These are phyloP conservation scores for Liriodendron chinense DNA, from an alignment of 164 flowering plant species.

Conservation along the genomic window DNA sequence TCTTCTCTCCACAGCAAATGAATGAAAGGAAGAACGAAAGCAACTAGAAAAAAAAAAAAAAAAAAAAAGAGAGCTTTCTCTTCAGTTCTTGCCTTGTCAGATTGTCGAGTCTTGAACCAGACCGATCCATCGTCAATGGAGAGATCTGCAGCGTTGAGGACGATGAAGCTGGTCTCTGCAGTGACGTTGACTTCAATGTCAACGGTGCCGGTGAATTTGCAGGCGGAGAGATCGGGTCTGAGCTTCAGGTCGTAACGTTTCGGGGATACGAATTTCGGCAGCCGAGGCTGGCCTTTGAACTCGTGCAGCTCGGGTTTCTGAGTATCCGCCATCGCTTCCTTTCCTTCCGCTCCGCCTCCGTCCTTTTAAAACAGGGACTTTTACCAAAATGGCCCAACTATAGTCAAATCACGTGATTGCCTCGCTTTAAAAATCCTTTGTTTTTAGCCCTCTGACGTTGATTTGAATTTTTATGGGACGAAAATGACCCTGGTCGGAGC, in stretches of 20 bases:
- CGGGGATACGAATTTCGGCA: conserved; percentile 62
- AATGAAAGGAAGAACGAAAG: not conserved
- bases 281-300: conserved; percentile 53
- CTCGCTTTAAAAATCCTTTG: too few species aligned
- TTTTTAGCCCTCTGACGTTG: too few species aligned
- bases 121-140: conserved; percentile 22
- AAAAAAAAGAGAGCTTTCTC: not conserved
- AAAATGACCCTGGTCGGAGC: too few species aligned
- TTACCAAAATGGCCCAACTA: too few species aligned
- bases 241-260: conserved; percentile 56
- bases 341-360: too few species aligned
- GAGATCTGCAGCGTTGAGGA: conserved; percentile 64
- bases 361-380: too few species aligned
- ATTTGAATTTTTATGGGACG: too few species aligned
- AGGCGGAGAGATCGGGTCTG: conserved; percentile 51
- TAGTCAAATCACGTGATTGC: too few species aligned
- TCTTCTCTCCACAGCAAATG: not conserved
- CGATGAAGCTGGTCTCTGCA: conserved; percentile 49
- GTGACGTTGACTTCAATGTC: conserved; percentile 35
- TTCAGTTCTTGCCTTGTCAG: conserved; percentile 16
- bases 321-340: not conserved
- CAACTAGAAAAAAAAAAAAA: not conserved
- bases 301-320: conserved; percentile 19
- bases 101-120: conserved; percentile 19
- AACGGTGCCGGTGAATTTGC: conserved; percentile 58